These are phyloP conservation scores for Sequoia sempervirens DNA, from an alignment of 75 land plant species.

Conservation along the genomic window DNA sequence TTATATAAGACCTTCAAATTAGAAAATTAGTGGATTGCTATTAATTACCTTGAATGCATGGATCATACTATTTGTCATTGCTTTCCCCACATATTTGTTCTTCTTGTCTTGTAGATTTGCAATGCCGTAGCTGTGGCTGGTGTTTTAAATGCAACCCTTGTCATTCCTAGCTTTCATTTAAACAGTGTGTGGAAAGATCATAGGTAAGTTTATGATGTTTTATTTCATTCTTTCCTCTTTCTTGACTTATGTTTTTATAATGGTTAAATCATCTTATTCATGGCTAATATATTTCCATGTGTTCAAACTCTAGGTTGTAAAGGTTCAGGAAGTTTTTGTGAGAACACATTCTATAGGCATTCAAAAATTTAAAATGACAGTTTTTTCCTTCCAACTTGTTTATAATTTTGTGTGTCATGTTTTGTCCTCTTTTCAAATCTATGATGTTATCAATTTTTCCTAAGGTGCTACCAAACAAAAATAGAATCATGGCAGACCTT, in stretches of 20 bases:
- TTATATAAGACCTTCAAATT: background rate
- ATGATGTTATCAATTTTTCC: background rate
- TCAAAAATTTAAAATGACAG: background rate
- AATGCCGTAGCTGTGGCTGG: constrained; percentile 93
- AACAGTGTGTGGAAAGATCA: constrained; percentile 79
- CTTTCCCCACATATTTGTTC: background rate
- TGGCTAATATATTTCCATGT: background rate
- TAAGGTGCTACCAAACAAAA: too few species aligned
- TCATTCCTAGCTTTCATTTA: constrained; percentile 70
- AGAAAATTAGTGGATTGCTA: background rate
- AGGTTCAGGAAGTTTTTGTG: background rate
- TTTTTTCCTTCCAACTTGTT: background rate
- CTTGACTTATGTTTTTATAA: background rate
- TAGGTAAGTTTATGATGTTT: constrained; percentile 37
- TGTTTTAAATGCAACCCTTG: constrained; percentile 74
- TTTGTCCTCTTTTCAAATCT: background rate
- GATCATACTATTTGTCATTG: background rate
- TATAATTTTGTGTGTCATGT: background rate
- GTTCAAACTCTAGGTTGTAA: background rate
- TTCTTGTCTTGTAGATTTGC: constrained; percentile 60
- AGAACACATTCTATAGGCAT: background rate
- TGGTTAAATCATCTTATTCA: background rate
- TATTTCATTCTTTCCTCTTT: background rate
- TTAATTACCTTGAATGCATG: background rate
- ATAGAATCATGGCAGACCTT: too few species aligned